phyloP scores from a whole-genome alignment of 306 rosid species.

The Casuarina equisetifolia region DNA sequence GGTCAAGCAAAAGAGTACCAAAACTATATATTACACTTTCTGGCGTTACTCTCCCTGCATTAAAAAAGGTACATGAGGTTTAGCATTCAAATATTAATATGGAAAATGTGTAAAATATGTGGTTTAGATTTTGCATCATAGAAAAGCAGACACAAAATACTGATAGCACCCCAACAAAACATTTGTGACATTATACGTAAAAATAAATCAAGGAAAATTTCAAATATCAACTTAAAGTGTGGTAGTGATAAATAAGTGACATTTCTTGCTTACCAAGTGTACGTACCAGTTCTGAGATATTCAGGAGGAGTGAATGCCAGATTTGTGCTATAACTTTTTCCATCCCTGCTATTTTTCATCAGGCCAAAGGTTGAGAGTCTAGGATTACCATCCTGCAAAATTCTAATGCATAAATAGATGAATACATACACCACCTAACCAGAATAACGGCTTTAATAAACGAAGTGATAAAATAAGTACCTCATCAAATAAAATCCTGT shows the following conservation, averaged over 20 bases:
- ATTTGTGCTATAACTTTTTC: slow-evolving; percentile 85
- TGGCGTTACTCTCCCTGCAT: slow-evolving; percentile 76
- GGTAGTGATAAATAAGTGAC: background rate
- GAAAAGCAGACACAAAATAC: background rate
- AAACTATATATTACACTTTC: slow-evolving; percentile 85
- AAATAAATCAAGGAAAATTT: background rate
- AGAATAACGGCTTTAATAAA: background rate
- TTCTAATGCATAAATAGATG: slow-evolving; percentile 23
- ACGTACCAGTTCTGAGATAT: slow-evolving; percentile 77
- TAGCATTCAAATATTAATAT: slow-evolving; percentile 8
- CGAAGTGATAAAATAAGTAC: slow-evolving; percentile 33
- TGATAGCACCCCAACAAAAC: background rate
- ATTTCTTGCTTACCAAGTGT: background rate
- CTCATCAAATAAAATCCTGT: slow-evolving; percentile 80
- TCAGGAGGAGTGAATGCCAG: slow-evolving; percentile 92
- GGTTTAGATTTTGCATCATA: slow-evolving; percentile 2
- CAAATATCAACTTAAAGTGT: background rate
- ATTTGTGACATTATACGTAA: background rate
- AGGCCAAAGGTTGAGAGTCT: slow-evolving; percentile 80
- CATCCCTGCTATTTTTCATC: slow-evolving; percentile 85
- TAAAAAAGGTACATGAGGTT: slow-evolving; percentile 12
- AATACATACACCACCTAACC: slow-evolving; percentile 18
- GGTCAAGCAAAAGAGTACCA: slow-evolving; percentile 84
- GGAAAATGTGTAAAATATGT: slow-evolving; percentile 2
- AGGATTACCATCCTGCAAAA: slow-evolving; percentile 77